Evolutionary conservation across 2,329 filamentous ascomycete genomes (phyloP).

Genomic region (Penicillium janthinellum): DNA sequence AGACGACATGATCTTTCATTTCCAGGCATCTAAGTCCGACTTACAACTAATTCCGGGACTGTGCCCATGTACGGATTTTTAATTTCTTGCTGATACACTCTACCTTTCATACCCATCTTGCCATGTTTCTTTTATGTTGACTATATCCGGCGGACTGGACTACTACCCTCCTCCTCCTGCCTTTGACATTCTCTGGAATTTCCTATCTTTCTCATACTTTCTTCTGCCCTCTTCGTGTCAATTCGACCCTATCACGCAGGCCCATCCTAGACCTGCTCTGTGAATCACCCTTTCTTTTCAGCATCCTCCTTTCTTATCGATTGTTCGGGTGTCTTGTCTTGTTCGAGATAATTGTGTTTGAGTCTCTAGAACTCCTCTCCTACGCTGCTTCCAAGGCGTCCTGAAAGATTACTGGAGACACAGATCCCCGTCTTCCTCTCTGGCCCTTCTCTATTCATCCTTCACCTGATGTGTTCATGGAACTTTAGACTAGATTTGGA

Average conservation of each 20-base stretch:
- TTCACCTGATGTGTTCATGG: not conserved
- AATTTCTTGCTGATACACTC: slow-evolving; percentile 10
- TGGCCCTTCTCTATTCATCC: not conserved
- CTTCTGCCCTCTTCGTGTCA: slow-evolving; percentile 5
- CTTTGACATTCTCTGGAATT: slow-evolving; percentile 22
- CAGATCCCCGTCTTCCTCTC: not conserved
- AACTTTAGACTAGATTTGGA: not conserved
- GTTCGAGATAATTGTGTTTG: not conserved
- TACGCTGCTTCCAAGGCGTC: not conserved
- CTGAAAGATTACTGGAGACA: not conserved
- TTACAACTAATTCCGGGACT: slow-evolving; percentile 1
- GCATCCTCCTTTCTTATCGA: not conserved
- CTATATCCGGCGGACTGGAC: slow-evolving; percentile 5
- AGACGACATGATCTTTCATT: slow-evolving; percentile 25
- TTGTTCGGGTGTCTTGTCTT: slow-evolving; percentile 6
- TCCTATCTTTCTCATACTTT: slow-evolving; percentile 20
- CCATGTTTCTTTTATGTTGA: slow-evolving; percentile 10
- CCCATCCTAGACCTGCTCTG: not conserved
- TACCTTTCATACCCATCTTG: slow-evolving; percentile 20
- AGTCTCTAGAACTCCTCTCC: not conserved
- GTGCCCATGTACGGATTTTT: slow-evolving; percentile 22
- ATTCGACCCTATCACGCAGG: not conserved
- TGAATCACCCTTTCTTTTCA: not conserved
- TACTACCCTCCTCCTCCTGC: slow-evolving; percentile 6
- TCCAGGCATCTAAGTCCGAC: slow-evolving; percentile 10